These are phyloP conservation scores for Corchorus olitorius DNA, from an alignment of 345 rosid species.

Conservation along the genomic window DNA sequence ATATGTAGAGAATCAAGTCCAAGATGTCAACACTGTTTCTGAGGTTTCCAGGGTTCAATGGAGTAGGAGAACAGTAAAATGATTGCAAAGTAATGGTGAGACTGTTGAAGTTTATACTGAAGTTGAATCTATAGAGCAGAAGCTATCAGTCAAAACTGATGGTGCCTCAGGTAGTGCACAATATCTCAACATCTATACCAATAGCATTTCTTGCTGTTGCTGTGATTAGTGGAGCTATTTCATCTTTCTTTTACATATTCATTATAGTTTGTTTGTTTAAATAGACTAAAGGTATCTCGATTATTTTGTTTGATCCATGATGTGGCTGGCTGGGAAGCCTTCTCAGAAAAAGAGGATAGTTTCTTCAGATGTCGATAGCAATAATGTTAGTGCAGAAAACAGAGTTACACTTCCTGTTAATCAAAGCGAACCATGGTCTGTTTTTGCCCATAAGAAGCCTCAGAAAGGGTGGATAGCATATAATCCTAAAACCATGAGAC, in stretches of 20 bases:
- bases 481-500: constrained; percentile 83
- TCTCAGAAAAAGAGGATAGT: constrained; percentile 34
- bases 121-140: constrained; percentile 31
- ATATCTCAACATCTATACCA: neutral
- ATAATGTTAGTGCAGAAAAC: constrained; percentile 12
- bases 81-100: constrained; percentile 27
- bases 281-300: neutral
- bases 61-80: constrained; percentile 45
- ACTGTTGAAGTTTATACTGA: constrained; percentile 30
- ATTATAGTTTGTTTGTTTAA: constrained; percentile 3
- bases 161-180: constrained; percentile 35
- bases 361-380: constrained; percentile 23
- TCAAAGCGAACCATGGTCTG: constrained; percentile 80
- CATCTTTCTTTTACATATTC: neutral
- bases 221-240: neutral
- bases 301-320: neutral
- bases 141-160: constrained; percentile 38
- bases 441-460: constrained; percentile 92
- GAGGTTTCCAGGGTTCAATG: constrained; percentile 36
- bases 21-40: constrained; percentile 30
- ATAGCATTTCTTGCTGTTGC: neutral
- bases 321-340: constrained; percentile 37
- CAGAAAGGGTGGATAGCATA: constrained; percentile 81
- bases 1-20: constrained; percentile 30
- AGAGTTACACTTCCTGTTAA: constrained; percentile 21